Percentiles rank a stretch among this genome's conserved stretches.
These are phyloP conservation scores for Trametes coccinea DNA, from an alignment of 768 basidiomycete genomes.

Conservation along the genomic window DNA sequence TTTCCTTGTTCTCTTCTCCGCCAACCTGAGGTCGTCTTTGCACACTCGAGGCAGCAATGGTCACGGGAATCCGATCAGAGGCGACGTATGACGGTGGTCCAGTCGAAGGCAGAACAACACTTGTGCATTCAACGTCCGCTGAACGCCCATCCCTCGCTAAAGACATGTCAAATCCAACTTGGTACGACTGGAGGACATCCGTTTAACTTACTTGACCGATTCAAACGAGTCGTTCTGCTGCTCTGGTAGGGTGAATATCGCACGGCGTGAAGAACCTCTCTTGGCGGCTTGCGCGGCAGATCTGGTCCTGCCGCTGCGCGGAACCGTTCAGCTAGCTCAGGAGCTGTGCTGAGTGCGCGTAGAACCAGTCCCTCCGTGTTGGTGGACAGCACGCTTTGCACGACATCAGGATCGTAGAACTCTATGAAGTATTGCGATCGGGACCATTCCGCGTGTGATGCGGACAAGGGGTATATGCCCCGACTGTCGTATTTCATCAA, in stretches of 20 bases:
- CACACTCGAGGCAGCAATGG: too few relatives aligned
- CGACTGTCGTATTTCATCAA: conserved; percentile 15
- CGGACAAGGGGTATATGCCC: background rate
- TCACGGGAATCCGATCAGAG: too few relatives aligned
- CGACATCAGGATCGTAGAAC: conserved; percentile 19
- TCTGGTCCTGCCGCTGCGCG: background rate
- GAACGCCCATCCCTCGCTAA: too few relatives aligned
- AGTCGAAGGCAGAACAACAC: too few relatives aligned
- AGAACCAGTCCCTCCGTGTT: conserved; percentile 6
- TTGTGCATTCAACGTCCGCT: too few relatives aligned
- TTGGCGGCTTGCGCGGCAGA: conserved; percentile 6
- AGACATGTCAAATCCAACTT: too few relatives aligned
- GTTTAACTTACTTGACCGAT: background rate
- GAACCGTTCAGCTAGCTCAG: conserved; percentile 24
- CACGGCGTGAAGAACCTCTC: background rate
- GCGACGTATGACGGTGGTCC: too few relatives aligned
- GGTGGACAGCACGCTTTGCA: conserved; percentile 14
- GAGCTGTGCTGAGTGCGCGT: conserved; percentile 13
- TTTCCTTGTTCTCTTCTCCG: background rate
- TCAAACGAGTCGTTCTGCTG: background rate
- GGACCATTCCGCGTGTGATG: background rate
- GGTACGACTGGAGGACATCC: too few relatives aligned
- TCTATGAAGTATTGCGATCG: conserved; percentile 24
- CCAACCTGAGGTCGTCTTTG: too few relatives aligned
- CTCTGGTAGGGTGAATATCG: conserved; percentile 1